A percentile compares a stretch with the other conserved stretches of the same genome.
Evolutionary conservation across 148 eudicot genomes (phyloP).

Genomic region (Spergularia marina): DNA sequence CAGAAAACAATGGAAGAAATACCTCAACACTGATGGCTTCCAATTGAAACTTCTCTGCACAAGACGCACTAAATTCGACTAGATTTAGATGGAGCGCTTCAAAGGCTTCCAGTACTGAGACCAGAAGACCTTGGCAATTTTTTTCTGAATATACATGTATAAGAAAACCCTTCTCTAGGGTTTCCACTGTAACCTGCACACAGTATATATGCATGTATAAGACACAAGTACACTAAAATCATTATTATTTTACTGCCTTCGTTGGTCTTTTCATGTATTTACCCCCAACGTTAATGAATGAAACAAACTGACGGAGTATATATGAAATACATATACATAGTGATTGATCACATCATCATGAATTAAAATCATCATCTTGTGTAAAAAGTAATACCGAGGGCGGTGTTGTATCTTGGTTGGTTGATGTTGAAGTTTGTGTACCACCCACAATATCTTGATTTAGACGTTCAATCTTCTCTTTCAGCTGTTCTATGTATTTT

Average conservation of each 20-base stretch:
- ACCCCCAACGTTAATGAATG: not conserved
- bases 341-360: not conserved
- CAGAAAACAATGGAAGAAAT: slow-evolving; percentile 22
- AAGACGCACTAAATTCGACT: slow-evolving; percentile 75
- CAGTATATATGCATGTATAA: not conserved
- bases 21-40: slow-evolving; percentile 70
- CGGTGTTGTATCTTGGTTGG: slow-evolving; percentile 38
- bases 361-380: not conserved
- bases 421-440: slow-evolving; percentile 50
- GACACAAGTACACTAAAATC: not conserved
- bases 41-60: slow-evolving; percentile 54
- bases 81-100: slow-evolving; percentile 71
- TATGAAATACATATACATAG: not conserved
- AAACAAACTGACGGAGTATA: not conserved
- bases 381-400: slow-evolving; percentile 39
- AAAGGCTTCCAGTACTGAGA: slow-evolving; percentile 59
- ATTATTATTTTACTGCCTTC: not conserved
- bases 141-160: slow-evolving; percentile 55
- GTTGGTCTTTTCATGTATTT: too few species aligned
- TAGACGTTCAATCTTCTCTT: slow-evolving; percentile 68
- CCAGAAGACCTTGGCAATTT: slow-evolving; percentile 63
- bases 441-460: slow-evolving; percentile 46
- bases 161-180: slow-evolving; percentile 69
- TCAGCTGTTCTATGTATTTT: slow-evolving; percentile 71
- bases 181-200: slow-evolving; percentile 62